Conservation (phyloP, 2,329 filamentous ascomycete species). For the Xylaria digitata region DNA sequence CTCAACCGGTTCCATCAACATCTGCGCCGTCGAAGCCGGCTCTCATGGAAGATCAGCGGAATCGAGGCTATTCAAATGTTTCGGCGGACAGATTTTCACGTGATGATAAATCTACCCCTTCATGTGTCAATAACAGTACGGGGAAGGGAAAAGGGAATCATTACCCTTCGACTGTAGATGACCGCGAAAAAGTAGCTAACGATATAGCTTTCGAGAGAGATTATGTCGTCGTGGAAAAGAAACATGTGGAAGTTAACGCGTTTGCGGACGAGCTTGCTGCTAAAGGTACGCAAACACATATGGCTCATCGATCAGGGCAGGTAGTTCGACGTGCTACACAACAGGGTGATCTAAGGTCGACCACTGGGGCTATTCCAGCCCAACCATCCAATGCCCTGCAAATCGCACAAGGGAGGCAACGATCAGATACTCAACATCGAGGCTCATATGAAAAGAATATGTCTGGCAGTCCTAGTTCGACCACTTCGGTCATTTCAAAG, state of each 20-base stretch:
- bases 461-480: constrained; percentile 76
- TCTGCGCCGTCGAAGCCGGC: constrained; percentile 60
- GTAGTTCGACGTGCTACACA: constrained; percentile 82
- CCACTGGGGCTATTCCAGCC: constrained; percentile 74
- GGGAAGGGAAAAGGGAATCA: constrained; percentile 48
- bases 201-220: constrained; percentile 92
- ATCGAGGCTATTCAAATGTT: constrained; percentile 55
- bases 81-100: constrained; percentile 51
- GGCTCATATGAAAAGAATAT: constrained; percentile 82
- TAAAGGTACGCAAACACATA: constrained; percentile 66
- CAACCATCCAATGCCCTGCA: constrained; percentile 79
- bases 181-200: constrained; percentile 79
- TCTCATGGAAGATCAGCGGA: constrained; percentile 52
- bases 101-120: constrained; percentile 52
- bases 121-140: constrained; percentile 52
- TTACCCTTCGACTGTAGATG: constrained; percentile 55
- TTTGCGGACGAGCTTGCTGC: constrained; percentile 94
- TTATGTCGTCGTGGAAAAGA: constrained; percentile 95
- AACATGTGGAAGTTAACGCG: constrained; percentile 94
- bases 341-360: constrained; percentile 76
- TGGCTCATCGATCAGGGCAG: constrained; percentile 67
- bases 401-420: constrained; percentile 73
- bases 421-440: constrained; percentile 76
- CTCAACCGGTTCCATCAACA: constrained; percentile 58
- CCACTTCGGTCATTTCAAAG: constrained; percentile 92